Evolutionary conservation across 768 basidiomycete species (phyloP), one percentile per base, ranked within the genome.

Genomic region (Tylopilus felleus): DNA sequence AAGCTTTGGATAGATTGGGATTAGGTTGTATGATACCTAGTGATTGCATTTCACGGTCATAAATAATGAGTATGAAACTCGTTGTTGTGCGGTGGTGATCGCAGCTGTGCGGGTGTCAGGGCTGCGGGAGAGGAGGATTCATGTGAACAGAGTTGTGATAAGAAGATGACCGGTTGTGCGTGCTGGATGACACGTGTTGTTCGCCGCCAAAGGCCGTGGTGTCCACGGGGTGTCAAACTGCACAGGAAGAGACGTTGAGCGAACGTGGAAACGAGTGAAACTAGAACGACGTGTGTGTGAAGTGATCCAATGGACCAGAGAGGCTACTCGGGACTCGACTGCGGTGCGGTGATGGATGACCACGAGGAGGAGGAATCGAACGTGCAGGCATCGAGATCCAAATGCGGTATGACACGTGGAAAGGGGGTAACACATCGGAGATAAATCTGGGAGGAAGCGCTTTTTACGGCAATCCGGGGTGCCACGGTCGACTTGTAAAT

Each of bases 401-500:
- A 49, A 60, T 51, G 54, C 33, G 29, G 64, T n/a, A 27, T 38
- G 62, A 64, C 64, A 66, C 61, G 64, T 66, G 64, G 64, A 23
- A 2, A 43, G 47, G 47, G 27, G 31, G 25, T 31, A 38, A 48
- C 19, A 21, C 43, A 65, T 66, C 63, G 63, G 63, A 60, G 63
- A 65, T 65, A 66, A 63, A 65, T 66, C 64, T 66, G 46, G 44
- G 25, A 35, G 47, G 59, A 61, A 47, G 54, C 16, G 21, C 48
- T 25, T 3, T 47, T 64, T 64, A 65, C 51, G 63, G 64, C 56
- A 66, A 65, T 65, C 65, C 65, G 63, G 64, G 64, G 63, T 66
- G 64, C 64, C 63, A 65, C 65, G 64, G 43, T 56, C 55, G 48
- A 59, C 55, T 55, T 3, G 23, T 65, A 55, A 63, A 57, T 46